Evolutionary conservation across 495 filamentous ascomycete genomes (phyloP).

Genomic region (Neurospora tetrasperma): DNA sequence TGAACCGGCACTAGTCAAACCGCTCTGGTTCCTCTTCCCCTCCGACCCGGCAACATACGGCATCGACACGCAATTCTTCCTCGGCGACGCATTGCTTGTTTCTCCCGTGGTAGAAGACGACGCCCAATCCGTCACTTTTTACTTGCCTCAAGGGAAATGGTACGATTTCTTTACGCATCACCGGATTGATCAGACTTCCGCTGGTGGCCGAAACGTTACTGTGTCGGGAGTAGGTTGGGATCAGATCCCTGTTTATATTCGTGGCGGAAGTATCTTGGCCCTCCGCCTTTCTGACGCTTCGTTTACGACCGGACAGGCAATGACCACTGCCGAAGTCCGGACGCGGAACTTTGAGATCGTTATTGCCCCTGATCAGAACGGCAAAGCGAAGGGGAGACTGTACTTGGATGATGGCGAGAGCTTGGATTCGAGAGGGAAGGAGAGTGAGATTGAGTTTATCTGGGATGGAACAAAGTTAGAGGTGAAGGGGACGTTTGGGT

Average conservation of each 20-base stretch:
- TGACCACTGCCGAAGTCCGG: slow-evolving; percentile 60
- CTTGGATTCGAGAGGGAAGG: slow-evolving; percentile 16
- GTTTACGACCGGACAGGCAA: slow-evolving; percentile 37
- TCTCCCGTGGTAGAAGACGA: slow-evolving; percentile 58
- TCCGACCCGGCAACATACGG: slow-evolving; percentile 48
- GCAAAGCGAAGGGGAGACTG: slow-evolving; percentile 31
- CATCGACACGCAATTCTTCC: slow-evolving; percentile 63
- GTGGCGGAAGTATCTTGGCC: slow-evolving; percentile 59
- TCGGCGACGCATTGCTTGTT: slow-evolving; percentile 57
- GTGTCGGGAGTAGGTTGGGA: slow-evolving; percentile 45
- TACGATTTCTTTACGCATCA: slow-evolving; percentile 66
- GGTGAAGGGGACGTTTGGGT: slow-evolving; percentile 46
- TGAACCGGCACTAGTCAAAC: slow-evolving; percentile 45
- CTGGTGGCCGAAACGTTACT: slow-evolving; percentile 34
- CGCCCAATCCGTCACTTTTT: slow-evolving; percentile 51
- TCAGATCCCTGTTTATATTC: slow-evolving; percentile 65
- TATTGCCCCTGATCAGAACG: slow-evolving; percentile 47
- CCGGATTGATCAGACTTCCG: slow-evolving; percentile 36
- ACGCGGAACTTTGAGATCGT: slow-evolving; percentile 56
- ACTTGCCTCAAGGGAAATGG: slow-evolving; percentile 57
- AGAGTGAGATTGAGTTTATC: slow-evolving; percentile 40
- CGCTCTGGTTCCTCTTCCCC: slow-evolving; percentile 63
- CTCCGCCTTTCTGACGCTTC: slow-evolving; percentile 21
- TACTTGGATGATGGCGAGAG: slow-evolving; percentile 56
- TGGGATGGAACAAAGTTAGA: slow-evolving; percentile 39